Conservation (phyloP, 2,329 filamentous ascomycete species). For the Aaosphaeria arxii region DNA sequence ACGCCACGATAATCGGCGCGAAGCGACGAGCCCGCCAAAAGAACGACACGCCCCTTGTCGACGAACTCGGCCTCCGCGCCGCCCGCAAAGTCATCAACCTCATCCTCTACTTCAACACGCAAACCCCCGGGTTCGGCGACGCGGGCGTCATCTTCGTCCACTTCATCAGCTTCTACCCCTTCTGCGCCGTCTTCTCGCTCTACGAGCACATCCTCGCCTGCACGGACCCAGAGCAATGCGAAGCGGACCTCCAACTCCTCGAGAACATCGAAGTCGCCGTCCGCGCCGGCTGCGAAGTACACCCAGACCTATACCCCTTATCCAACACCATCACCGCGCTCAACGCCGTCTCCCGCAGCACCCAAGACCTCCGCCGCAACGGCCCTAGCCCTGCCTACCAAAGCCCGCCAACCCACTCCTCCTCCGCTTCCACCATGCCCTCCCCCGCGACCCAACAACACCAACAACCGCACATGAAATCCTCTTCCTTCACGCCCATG, state of each 20-base stretch:
- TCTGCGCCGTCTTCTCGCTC: slow-evolving; percentile 27
- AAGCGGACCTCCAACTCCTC: slow-evolving; percentile 19
- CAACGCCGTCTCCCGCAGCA: slow-evolving; percentile 23
- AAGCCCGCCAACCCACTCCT: not conserved
- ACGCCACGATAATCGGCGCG: slow-evolving; percentile 23
- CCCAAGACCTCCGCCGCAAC: slow-evolving; percentile 14
- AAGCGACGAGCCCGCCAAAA: slow-evolving; percentile 12
- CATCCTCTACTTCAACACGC: slow-evolving; percentile 16
- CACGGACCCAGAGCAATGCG: slow-evolving; percentile 18
- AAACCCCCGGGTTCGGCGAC: not conserved
- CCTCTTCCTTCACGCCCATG: not conserved
- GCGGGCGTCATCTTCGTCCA: slow-evolving; percentile 14
- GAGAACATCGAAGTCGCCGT: slow-evolving; percentile 20
- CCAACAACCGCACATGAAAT: not conserved
- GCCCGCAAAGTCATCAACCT: slow-evolving; percentile 21
- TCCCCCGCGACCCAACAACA: not conserved
- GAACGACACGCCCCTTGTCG: slow-evolving; percentile 4
- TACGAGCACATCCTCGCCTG: slow-evolving; percentile 26
- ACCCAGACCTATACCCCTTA: slow-evolving; percentile 17
- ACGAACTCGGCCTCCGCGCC: slow-evolving; percentile 14
- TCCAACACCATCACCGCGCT: slow-evolving; percentile 25
- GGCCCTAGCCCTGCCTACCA: not conserved
- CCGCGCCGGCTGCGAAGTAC: slow-evolving; percentile 11
- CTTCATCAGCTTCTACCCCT: slow-evolving; percentile 28
- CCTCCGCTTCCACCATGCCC: not conserved